These are phyloP conservation scores for Colletotrichum brevisporum DNA, from an alignment of 2,329 filamentous ascomycete genomes.

Conservation along the genomic window DNA sequence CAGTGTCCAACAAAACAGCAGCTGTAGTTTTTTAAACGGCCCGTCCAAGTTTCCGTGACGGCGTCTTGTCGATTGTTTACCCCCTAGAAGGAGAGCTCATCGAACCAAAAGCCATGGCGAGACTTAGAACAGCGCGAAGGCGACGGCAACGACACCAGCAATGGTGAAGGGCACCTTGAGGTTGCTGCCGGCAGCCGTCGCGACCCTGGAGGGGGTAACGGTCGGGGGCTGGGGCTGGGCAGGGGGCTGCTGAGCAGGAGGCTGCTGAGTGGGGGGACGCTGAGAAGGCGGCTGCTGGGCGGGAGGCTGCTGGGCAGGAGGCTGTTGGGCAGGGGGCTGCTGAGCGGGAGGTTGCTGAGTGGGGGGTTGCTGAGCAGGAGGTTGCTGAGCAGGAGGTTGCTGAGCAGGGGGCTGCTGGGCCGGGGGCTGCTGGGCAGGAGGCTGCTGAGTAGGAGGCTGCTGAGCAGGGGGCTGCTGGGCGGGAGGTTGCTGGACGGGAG, in stretches of 20 bases:
- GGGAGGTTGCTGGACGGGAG: neutral
- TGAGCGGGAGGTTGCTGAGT: neutral
- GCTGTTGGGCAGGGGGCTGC: neutral
- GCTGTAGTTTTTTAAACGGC: too few species aligned
- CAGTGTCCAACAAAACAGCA: too few species aligned
- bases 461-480: neutral
- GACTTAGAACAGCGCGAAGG: conserved; percentile 29
- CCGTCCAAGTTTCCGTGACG: neutral
- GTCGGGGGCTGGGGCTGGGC: conserved; percentile 12
- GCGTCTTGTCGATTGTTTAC: neutral
- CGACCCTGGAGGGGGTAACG: conserved; percentile 24
- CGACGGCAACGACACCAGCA: conserved; percentile 9
- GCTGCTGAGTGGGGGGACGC: conserved; percentile 6
- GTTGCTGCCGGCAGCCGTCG: conserved; percentile 27
- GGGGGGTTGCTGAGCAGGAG: conserved; percentile 7
- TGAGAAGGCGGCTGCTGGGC: neutral
- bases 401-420: neutral
- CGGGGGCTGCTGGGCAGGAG: conserved; percentile 2
- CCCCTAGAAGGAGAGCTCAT: neutral
- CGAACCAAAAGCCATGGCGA: neutral
- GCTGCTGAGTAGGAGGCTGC: neutral
- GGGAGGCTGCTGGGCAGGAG: neutral
- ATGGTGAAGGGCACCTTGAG: conserved; percentile 30
- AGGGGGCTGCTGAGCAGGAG: conserved; percentile 3
- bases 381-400: conserved; percentile 5